A percentile compares a stretch with the other conserved stretches of the same genome.
phyloP scores from a whole-genome alignment of 148 eudicot genomes.

The Vaccinium macrocarpon region DNA sequence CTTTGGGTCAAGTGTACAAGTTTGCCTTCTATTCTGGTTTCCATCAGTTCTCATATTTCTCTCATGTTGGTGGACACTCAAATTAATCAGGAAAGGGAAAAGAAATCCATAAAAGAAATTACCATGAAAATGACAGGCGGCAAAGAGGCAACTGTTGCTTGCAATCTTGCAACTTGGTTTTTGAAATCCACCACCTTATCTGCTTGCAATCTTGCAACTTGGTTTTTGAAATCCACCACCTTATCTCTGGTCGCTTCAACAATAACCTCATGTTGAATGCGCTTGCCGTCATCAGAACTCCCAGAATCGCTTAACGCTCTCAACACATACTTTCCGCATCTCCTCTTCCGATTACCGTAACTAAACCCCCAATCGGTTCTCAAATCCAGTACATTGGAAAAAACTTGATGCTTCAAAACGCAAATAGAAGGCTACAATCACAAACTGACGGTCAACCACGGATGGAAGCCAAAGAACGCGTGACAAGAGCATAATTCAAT shows the following conservation, averaged over 20 bases:
- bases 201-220: conserved; percentile 25
- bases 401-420: conserved; percentile 22
- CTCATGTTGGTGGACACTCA: neutral
- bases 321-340: conserved; percentile 21
- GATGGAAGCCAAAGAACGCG: neutral
- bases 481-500: neutral
- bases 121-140: conserved; percentile 37
- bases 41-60: neutral
- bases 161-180: conserved; percentile 22
- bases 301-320: conserved; percentile 20
- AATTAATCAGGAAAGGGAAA: neutral
- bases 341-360: conserved; percentile 14
- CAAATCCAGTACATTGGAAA: conserved; percentile 12
- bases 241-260: conserved; percentile 4
- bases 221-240: conserved; percentile 6
- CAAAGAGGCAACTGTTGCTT: conserved; percentile 28
- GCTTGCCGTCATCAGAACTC: conserved; percentile 19
- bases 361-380: conserved; percentile 16
- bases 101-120: neutral
- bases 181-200: conserved; percentile 4
- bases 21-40: neutral
- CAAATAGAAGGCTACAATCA: neutral
- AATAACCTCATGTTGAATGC: conserved; percentile 13
- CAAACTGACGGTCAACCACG: neutral
- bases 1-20: neutral